Percentiles rank a stretch among this genome's conserved stretches.
Conservation (phyloP, 1,284 basidiomycete species). For the Phylloboletellus chloephorus region DNA sequence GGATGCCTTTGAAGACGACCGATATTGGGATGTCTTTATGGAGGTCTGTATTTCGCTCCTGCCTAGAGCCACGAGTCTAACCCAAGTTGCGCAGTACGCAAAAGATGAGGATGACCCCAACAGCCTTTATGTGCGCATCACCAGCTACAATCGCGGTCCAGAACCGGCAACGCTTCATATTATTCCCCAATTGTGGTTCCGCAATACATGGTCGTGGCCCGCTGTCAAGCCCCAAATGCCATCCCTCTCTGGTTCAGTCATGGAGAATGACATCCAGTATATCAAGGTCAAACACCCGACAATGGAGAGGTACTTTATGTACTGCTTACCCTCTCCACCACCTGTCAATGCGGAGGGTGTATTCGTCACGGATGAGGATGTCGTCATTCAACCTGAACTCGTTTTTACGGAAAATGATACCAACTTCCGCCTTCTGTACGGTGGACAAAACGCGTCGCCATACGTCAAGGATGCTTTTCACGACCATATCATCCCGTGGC, state of each 20-base stretch:
- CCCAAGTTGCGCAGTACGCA: conserved; percentile 64
- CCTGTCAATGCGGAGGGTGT: conserved; percentile 70
- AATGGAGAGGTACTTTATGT: conserved; percentile 74
- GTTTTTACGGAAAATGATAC: conserved; percentile 97
- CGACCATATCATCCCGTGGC: conserved; percentile 86
- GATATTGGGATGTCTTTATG: conserved; percentile 97
- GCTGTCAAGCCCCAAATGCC: conserved; percentile 79
- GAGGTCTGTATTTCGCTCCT: conserved; percentile 53
- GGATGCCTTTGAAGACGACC: conserved; percentile 86
- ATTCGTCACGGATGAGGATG: conserved; percentile 60
- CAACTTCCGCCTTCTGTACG: conserved; percentile 89
- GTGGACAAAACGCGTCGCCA: conserved; percentile 74
- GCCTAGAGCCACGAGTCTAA: neutral
- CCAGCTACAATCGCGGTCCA: conserved; percentile 93
- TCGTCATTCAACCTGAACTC: conserved; percentile 72
- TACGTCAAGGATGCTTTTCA: conserved; percentile 99
- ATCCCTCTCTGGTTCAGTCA: conserved; percentile 52
- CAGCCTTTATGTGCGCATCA: conserved; percentile 88
- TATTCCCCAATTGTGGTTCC: conserved; percentile 94
- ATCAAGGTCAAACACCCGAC: conserved; percentile 73
- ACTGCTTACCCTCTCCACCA: conserved; percentile 88
- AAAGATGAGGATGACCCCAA: conserved; percentile 93
- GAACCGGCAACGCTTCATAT: conserved; percentile 94
- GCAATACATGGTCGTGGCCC: conserved; percentile 97
- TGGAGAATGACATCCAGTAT: conserved; percentile 50